Evolutionary conservation across 208 protist species (phyloP), one percentile per base, ranked within the genome.

Genomic region (Leishmania arabica): DNA sequence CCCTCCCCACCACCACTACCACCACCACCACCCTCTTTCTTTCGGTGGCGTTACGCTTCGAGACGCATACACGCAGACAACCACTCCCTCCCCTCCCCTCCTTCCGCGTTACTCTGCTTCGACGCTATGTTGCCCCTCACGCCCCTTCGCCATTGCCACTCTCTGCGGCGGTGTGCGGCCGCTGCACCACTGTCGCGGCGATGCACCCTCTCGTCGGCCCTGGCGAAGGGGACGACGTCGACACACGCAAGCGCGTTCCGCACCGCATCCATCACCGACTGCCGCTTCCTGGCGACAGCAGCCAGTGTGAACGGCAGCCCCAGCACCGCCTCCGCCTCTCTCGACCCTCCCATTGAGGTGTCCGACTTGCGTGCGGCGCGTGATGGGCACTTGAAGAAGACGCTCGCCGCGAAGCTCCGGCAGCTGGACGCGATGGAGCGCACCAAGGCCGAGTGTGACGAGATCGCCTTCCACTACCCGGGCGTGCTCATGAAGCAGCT

Each of bases 381-480:
- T n/a, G 90, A 92, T 27, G 49, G 21, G 47, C 56, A 42, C 2
- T 73, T 96, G 27, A 49, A 53, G 3, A 82, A 82, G 4, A 79
- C 86, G 13, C 75, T 95, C n/a, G 2, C 42, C 15, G 62, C 69
- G 51, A 89, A 88, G 73, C 76, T 75, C 3, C n/a, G 24, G 4
- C 77, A 87, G 75, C 82, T 96, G 42, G 75, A 21, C 19, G 53
- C 71, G 58, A 34, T 94, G 79, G 82, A 82, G 42, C 68, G 53
- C 6, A 42, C 86, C 27, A 90, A 90, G 79, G 8, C 19, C 9
- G 40, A 51, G 17, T 94, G 87, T 77, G 90, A 93, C 15, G 65
- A 17, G 15, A 31, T 80, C 15, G 91, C 89, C 31, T 56, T 77
- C 13, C 71, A 72, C 27, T 79, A 81, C 42, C 77, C 84, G 1